Percentiles rank a stretch among this genome's conserved stretches.
These are phyloP conservation scores for Yamadazyma triangularis DNA, from an alignment of 1,139 yeast species.

Conservation along the genomic window DNA sequence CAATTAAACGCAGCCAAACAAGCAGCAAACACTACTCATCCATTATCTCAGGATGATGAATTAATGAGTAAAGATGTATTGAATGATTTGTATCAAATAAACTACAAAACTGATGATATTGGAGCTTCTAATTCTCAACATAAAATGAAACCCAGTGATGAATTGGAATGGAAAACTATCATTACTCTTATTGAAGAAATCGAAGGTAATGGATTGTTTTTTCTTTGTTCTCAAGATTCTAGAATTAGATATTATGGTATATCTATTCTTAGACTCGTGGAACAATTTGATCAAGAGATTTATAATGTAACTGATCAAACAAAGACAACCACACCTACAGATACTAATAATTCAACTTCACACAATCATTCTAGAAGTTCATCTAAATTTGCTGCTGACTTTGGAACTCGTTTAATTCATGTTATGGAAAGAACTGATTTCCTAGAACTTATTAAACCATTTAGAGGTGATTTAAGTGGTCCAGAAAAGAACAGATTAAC, in stretches of 20 bases:
- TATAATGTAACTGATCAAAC: conserved; percentile 41
- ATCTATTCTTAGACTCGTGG: conserved; percentile 67
- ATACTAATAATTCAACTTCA: conserved; percentile 5
- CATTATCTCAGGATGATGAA: conserved; percentile 35
- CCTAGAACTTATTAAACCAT: conserved; percentile 56
- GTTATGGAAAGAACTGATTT: conserved; percentile 70
- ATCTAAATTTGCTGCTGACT: conserved; percentile 73
- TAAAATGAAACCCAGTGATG: conserved; percentile 49
- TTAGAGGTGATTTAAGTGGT: conserved; percentile 60
- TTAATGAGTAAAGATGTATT: conserved; percentile 38
- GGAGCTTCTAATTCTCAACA: conserved; percentile 21
- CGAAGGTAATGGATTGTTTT: conserved; percentile 92
- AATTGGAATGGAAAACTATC: conserved; percentile 71
- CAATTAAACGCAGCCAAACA: conserved; percentile 17
- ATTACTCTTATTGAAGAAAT: conserved; percentile 87
- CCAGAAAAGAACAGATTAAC: conserved; percentile 76
- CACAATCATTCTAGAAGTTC: conserved; percentile 52
- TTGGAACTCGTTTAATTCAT: conserved; percentile 75
- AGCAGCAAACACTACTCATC: conserved; percentile 17
- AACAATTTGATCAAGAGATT: conserved; percentile 80
- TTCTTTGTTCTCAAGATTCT: conserved; percentile 84
- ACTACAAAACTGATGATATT: conserved; percentile 33
- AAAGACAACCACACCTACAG: conserved; percentile 1
- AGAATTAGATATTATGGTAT: conserved; percentile 71
- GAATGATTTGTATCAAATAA: conserved; percentile 42